Evolutionary conservation across 2,329 filamentous ascomycete genomes (phyloP).

Genomic region (Diaporthe citri): DNA sequence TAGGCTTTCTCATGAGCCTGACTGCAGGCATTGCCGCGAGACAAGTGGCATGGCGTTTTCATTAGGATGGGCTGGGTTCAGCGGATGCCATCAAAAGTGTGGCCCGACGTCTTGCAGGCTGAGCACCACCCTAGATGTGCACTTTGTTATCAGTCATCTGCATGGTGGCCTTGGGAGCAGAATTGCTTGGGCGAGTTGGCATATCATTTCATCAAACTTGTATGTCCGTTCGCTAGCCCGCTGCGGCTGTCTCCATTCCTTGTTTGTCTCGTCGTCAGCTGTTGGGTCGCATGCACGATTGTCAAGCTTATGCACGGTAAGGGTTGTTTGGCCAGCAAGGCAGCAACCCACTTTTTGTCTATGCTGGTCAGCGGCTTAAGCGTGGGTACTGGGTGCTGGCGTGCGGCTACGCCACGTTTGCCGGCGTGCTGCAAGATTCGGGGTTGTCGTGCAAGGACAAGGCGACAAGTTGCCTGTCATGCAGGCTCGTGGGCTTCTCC

Average conservation of each 20-base stretch:
- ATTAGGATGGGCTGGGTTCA: neutral
- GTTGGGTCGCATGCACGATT: conserved; percentile 18
- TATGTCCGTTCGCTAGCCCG: neutral
- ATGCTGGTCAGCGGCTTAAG: neutral
- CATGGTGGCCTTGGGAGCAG: neutral
- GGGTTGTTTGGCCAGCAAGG: conserved; percentile 11
- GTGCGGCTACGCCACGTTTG: conserved; percentile 22
- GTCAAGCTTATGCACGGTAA: conserved; percentile 12
- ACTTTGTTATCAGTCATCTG: conserved; percentile 24
- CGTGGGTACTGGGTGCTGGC: neutral
- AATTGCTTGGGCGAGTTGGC: neutral
- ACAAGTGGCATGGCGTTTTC: neutral
- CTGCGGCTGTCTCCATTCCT: conserved; percentile 9
- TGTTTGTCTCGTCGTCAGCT: neutral
- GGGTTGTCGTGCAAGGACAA: conserved; percentile 18
- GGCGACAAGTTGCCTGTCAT: neutral
- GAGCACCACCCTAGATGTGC: neutral
- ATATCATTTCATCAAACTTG: neutral
- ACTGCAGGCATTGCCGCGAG: neutral
- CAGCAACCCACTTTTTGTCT: conserved; percentile 8
- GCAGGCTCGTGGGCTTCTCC: conserved; percentile 6
- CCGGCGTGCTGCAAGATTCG: conserved; percentile 18
- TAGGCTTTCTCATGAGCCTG: neutral
- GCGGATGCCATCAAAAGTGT: neutral
- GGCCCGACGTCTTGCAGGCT: conserved; percentile 11